Evolutionary conservation across 2,329 filamentous ascomycete species (phyloP), one percentile per base, ranked within the genome.

Genomic region (Xylaria sp.): DNA sequence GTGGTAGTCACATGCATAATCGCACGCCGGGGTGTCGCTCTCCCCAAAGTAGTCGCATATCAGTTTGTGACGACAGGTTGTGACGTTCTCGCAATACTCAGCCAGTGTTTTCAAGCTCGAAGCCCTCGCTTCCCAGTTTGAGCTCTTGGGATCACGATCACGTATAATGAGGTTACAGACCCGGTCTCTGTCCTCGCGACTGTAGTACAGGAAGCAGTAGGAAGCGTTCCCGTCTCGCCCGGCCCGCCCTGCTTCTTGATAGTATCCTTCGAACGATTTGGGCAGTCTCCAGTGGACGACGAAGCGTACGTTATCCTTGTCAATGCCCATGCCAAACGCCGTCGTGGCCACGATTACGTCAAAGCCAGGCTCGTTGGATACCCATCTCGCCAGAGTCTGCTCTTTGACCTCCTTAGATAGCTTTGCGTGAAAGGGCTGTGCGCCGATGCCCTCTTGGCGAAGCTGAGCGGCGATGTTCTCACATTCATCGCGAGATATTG

Each of bases 241-340:
- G 6, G 94, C 95, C 46, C 95, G 91, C 0, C 95, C 95, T 1
- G 93, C 94, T 84, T 98, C 95, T 81, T 98, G 95, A 76, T 97
- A 97, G 78, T 96, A 97, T 0, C 94, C 93, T 79, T 98, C 95
- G 78, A 98, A 97, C 3, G 92, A 96, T 77, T 97, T 97, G 10
- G 95, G 93, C 10, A 97, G 86, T 67, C 93, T 92, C 94, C 95
- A 98, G 80, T 98, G 95, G 1, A 96, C 90, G 0, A 98, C 94
- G 75, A 97, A 97, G 2, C 95, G 92, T 11, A 98, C 95, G 74
- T 97, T 92, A 61, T 96, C 90, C 80, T 97, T 97, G 80, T 98
- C 94, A 72, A 98, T 97, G 31, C 95, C 95, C 95, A 98, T 98
- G 2, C 95, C 95, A 76, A 98, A 98, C 0, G 95, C 95, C 1